phyloP scores from a whole-genome alignment of 2,329 filamentous ascomycete species.

The Trichoderma sp. region DNA sequence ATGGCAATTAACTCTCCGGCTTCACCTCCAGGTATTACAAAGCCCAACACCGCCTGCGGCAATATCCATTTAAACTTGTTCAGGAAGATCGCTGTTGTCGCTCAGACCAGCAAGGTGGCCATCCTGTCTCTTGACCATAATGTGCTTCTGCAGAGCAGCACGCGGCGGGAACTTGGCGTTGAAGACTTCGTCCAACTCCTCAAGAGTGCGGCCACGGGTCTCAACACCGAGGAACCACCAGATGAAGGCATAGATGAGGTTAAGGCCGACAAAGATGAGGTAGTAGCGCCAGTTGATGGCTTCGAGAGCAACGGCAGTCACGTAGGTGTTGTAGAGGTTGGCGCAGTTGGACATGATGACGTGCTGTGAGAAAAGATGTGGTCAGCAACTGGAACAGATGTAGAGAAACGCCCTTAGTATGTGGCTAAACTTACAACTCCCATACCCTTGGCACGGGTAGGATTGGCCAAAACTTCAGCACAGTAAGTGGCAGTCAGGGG shows the following conservation, averaged over 20 bases:
- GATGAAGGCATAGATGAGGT: slow-evolving; percentile 29
- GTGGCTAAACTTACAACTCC: slow-evolving; percentile 27
- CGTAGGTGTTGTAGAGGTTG: slow-evolving; percentile 35
- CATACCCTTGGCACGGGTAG: slow-evolving; percentile 38
- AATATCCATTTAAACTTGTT: neutral
- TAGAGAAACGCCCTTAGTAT: neutral
- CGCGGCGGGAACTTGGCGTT: slow-evolving; percentile 37
- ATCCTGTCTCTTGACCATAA: slow-evolving; percentile 28
- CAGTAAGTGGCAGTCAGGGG: slow-evolving; percentile 42
- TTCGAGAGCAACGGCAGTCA: slow-evolving; percentile 33
- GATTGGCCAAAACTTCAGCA: slow-evolving; percentile 34
- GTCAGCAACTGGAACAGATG: neutral
- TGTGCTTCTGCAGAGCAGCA: slow-evolving; percentile 36
- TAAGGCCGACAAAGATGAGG: slow-evolving; percentile 34
- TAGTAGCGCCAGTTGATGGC: slow-evolving; percentile 34
- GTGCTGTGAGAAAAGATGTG: slow-evolving; percentile 17
- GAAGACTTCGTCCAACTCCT: slow-evolving; percentile 46
- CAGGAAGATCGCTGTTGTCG: neutral
- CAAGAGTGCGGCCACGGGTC: slow-evolving; percentile 38
- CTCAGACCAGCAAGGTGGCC: slow-evolving; percentile 24
- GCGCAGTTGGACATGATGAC: slow-evolving; percentile 33
- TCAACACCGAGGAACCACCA: slow-evolving; percentile 35
- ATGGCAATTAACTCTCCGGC: neutral
- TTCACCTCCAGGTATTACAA: neutral
- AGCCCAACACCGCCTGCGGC: neutral